phyloP scores from a whole-genome alignment of 2,329 filamentous ascomycete genomes.

The Pseudogymnoascus sp. region DNA sequence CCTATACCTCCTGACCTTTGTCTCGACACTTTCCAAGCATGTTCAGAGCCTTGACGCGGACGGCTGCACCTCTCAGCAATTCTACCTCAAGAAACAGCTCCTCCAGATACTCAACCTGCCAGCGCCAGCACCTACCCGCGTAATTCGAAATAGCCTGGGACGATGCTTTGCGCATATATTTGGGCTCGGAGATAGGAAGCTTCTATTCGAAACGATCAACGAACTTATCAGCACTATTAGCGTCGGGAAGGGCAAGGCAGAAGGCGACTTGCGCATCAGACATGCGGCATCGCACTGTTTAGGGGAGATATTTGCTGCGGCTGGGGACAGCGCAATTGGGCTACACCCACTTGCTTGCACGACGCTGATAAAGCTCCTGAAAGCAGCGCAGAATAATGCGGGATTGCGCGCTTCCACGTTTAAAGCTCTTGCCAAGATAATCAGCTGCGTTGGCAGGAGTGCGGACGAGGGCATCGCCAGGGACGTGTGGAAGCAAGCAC shows the following conservation, averaged over 20 bases:
- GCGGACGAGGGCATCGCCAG: constrained; percentile 80
- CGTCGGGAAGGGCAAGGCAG: constrained; percentile 65
- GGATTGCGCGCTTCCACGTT: constrained; percentile 77
- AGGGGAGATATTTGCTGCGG: constrained; percentile 83
- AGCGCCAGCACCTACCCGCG: constrained; percentile 75
- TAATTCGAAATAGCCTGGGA: constrained; percentile 84
- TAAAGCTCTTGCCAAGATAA: constrained; percentile 67
- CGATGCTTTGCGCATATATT: constrained; percentile 79
- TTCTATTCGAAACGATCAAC: constrained; percentile 91
- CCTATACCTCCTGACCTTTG: constrained; percentile 84
- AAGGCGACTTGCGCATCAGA: constrained; percentile 71
- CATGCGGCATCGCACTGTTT: constrained; percentile 84
- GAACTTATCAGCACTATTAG: constrained; percentile 71
- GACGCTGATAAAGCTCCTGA: constrained; percentile 66
- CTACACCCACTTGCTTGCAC: constrained; percentile 70
- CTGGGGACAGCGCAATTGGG: constrained; percentile 86
- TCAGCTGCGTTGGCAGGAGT: constrained; percentile 66
- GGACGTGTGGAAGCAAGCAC: constrained; percentile 88
- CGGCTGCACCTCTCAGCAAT: constrained; percentile 80
- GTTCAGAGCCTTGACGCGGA: constrained; percentile 68
- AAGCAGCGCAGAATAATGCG: constrained; percentile 65
- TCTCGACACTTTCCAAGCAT: constrained; percentile 75
- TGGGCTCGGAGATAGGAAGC: constrained; percentile 76
- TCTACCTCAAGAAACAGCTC: constrained; percentile 87
- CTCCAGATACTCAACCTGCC: constrained; percentile 84